A percentile compares a stretch with the other conserved stretches of the same genome.
phyloP scores from a whole-genome alignment of 805 yeast genomes.

The Blastobotrys chiropterorum region DNA sequence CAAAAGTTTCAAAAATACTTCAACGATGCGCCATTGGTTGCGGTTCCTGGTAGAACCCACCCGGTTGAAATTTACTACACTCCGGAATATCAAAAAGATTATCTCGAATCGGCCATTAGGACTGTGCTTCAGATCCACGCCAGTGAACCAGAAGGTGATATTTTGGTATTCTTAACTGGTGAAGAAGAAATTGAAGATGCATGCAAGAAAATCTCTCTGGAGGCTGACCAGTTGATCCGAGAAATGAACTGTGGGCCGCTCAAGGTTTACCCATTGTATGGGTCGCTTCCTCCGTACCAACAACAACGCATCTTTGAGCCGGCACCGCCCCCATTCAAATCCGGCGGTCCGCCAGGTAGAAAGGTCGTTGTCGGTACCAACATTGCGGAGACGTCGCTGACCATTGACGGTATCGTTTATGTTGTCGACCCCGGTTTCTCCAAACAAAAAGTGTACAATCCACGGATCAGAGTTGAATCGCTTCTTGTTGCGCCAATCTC shows the following conservation, averaged over 20 bases:
- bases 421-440: slow-evolving; percentile 96
- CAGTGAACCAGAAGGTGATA: slow-evolving; percentile 90
- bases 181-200: slow-evolving; percentile 98
- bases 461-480: slow-evolving; percentile 87
- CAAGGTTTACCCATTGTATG: slow-evolving; percentile 86
- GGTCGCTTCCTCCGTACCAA: slow-evolving; percentile 92
- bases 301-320: slow-evolving; percentile 91
- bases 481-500: slow-evolving; percentile 80
- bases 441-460: slow-evolving; percentile 81
- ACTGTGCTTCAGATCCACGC: slow-evolving; percentile 96
- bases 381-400: slow-evolving; percentile 95
- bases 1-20: slow-evolving; percentile 90
- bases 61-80: slow-evolving; percentile 97
- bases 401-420: slow-evolving; percentile 87
- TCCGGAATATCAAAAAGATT: slow-evolving; percentile 93
- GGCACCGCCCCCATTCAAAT: slow-evolving; percentile 68
- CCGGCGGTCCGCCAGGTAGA: slow-evolving; percentile 94
- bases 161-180: slow-evolving; percentile 82
- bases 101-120: slow-evolving; percentile 88
- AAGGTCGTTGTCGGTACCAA: slow-evolving; percentile 89
- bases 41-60: slow-evolving; percentile 96
- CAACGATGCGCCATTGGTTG: slow-evolving; percentile 84
- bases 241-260: slow-evolving; percentile 90
- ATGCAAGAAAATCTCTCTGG: slow-evolving; percentile 77
- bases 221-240: slow-evolving; percentile 80